Evolutionary conservation across 2,329 filamentous ascomycete genomes (phyloP), one percentile per base, ranked within the genome.

Genomic region (Lachnellula subtilissima): DNA sequence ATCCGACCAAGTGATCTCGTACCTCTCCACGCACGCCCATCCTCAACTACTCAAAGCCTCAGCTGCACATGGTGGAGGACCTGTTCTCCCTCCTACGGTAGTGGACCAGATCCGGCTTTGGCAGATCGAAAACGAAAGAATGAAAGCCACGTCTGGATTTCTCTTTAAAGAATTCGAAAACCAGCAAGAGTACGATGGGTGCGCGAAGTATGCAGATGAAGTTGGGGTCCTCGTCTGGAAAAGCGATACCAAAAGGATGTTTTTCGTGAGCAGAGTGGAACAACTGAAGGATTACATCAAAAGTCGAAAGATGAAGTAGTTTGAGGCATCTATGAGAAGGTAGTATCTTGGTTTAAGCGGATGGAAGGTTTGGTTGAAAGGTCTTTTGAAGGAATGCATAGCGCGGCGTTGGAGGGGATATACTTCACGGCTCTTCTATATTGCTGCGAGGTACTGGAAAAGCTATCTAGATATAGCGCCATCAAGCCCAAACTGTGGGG

Each of bases 71-170:
- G 63, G 64, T n/a, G 64, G 58, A 17, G 62, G 61, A 2, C 88
- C 92, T 1, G 83, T 96, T 15, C 80, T 99, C 2, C 94, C 95
- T 1, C 92, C 94, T 0, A 97, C 95, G 0, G 94, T 99, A 15
- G 90, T 97, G 61, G 94, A 99, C 73, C 94, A 99, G 76, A 97
- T 99, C 67, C 83, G 92, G 2, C 83, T 99, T 19, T 99, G 94
- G 94, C 93, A 99, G 76, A 85, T 97, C 52, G 94, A 99, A 73
- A 91, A 93, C 61, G 94, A 99, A 75, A 83, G 94, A 50, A 95
- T 99, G 83, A 89, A 88, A 71, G 85, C 89, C 1, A 91, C 85
- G 5, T 76, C 81, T 0, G 94, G 94, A 0, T 97, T 91, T 70
- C 72, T 97, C 28, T 96, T 99, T 77, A 87, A 88, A 67, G 93